Base-by-base conservation (phyloP, 208 protist species). In the Leishmania major region DNA sequence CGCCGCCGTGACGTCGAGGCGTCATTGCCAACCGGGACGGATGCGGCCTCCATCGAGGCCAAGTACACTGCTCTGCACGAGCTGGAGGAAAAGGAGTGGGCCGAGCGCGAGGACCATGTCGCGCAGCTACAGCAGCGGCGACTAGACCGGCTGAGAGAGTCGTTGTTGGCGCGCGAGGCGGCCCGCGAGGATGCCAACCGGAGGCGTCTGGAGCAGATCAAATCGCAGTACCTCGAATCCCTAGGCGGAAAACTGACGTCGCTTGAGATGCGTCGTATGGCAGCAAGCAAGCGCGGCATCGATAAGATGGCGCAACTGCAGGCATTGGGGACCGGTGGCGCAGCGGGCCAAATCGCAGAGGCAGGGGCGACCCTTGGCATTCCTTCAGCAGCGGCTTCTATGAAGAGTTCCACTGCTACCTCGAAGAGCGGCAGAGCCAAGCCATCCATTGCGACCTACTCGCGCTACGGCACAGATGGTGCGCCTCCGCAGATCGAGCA, bases 21-120 rank as follows among this genome's bases (percentile, higher is more conserved):
- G 37, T 78, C 84, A 22, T 88, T 94, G 72, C 84, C 83, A 25
- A 83, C 78, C 22, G 91, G 87, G 13, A 91, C 35, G 25, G 92
- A 96, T 79, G 84, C 86, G n/a, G 89, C 80, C 8, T 86, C 90
- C 7, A 81, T 94, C 17, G 88, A 93, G 87, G 77, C 76, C 15
- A 85, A 88, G 71, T 90, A 92, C 66, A 75, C 45, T 3, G 51
- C 84, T 37, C 88, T 98, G 45, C 94, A 93, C 77, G 88, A 87
- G 74, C 88, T 98, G 70, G 94, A 98, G 83, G 86, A 95, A 79
- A 84, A 93, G 76, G 96, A 98, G 89, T 96, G 96, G 89, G 62
- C 87, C 10, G 96, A 98, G 62, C 89, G 93, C 10, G 94, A 98
- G 85, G 87, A 83, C 53, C 93, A 97, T 82, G 84, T 96, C 49